Evolutionary conservation across 345 rosid genomes (phyloP), one percentile per base, ranked within the genome.

Genomic region (Arabis alpina): DNA sequence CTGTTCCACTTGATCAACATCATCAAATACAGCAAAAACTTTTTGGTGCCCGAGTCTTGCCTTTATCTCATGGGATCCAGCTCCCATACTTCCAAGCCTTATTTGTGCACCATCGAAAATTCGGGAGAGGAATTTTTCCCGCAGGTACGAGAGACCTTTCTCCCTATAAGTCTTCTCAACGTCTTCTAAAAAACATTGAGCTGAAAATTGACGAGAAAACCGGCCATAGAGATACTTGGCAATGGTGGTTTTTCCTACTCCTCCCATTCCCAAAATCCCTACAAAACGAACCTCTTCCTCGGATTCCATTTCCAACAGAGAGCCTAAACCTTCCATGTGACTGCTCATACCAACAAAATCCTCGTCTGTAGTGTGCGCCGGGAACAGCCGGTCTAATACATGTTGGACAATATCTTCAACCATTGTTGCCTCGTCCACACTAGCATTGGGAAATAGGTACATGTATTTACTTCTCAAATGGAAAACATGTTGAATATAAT

Each of bases 341-440:
- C 58, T n/a, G 58, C 40, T 30, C 40, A 54, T 54, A 19, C 58
- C 39, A 54, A 54, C 58, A 54, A 54, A 15, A 30, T 54, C 58
- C 9, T 54, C 40, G 40, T 54, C 12, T 13, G 12, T 39, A 39
- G 41, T 39, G 6, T 7, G 7, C 32, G 2, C 3, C 9, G 41
- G 3, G 12, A 8, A n/a, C 40, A 54, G 40, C 10, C 40, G 3
- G 40, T 54, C 40, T n/a, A 6, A n/a, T 54, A 54, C 2, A 13
- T n/a, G 8, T 30, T 10, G 40, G 40, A 54, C 58, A 30, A 30
- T 23, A 1, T 54, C 23, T 7, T 30, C 23, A 3, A 54, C 40
- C 58, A 54, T 54, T 30, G 40, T 54, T 54, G 58, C 58, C 23
- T 54, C 58, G 58, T 54, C 58, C 23, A 13, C 23, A 7, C 40